These are phyloP conservation scores for Botrytis paeoniae DNA, from an alignment of 2,329 filamentous ascomycete species.

Conservation along the genomic window DNA sequence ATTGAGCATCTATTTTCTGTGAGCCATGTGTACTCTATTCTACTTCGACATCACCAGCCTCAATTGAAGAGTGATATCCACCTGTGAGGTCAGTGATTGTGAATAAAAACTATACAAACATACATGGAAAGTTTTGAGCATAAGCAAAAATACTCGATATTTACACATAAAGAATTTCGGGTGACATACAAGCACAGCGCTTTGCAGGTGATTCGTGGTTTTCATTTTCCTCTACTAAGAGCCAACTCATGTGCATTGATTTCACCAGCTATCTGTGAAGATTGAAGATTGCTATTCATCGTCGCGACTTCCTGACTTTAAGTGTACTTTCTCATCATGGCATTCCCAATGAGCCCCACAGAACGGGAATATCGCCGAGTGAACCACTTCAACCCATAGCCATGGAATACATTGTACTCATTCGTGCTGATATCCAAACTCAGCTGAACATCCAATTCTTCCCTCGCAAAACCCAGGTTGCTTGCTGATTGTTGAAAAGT, in stretches of 20 bases:
- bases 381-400: neutral
- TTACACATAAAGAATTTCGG: neutral
- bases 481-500: neutral
- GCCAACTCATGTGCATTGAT: neutral
- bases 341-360: neutral
- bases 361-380: neutral
- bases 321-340: neutral
- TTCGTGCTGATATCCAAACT: neutral
- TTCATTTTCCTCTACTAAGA: neutral
- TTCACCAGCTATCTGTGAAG: neutral
- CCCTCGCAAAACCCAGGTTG: neutral
- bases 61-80: neutral
- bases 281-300: neutral
- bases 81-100: neutral
- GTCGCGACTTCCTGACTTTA: neutral
- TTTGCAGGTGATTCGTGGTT: neutral
- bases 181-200: neutral
- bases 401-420: neutral
- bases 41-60: neutral
- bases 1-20: neutral
- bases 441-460: neutral
- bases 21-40: neutral
- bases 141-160: neutral
- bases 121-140: neutral
- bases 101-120: neutral